Percentiles rank a stretch among this genome's conserved stretches.
phyloP scores from a whole-genome alignment of 129 eudicot genomes.

The Artemisia annua region DNA sequence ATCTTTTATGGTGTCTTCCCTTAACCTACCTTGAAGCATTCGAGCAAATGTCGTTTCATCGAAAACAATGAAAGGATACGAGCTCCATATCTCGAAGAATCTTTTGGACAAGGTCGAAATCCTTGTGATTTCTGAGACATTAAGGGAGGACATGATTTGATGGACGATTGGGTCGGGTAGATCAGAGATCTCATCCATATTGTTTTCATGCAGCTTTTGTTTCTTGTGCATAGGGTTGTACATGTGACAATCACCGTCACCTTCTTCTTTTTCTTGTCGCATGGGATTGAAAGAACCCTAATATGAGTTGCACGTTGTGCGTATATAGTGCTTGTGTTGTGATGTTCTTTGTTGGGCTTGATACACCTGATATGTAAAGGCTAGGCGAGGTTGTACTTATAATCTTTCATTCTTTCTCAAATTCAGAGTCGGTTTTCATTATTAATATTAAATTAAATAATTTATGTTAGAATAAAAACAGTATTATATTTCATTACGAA shows the following conservation, averaged over 20 bases:
- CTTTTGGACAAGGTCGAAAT: conserved; percentile 30
- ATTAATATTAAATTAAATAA: too few relatives aligned
- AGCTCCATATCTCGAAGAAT: conserved; percentile 29
- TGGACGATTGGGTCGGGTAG: conserved; percentile 40
- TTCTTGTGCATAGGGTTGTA: conserved; percentile 6
- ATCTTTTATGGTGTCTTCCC: not conserved
- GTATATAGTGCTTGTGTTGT: not conserved
- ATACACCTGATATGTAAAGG: not conserved
- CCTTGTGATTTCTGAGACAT: conserved; percentile 21
- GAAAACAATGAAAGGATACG: conserved; percentile 30
- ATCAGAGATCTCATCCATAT: conserved; percentile 33
- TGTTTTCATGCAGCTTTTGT: not conserved
- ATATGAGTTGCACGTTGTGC: not conserved
- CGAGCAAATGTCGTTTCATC: conserved; percentile 12
- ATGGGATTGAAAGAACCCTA: conserved; percentile 13
- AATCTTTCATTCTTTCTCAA: not conserved
- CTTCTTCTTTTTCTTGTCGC: conserved; percentile 12
- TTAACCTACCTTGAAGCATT: not conserved
- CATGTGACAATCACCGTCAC: conserved; percentile 10
- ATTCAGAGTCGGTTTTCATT: conserved; percentile 1
- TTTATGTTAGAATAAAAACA: too few relatives aligned
- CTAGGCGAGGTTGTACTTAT: not conserved
- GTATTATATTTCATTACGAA: too few relatives aligned
- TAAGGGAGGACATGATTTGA: conserved; percentile 36
- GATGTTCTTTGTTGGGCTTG: conserved; percentile 18